Conservation (phyloP, 73 alveolate species). For the Uronychia binucleata region DNA sequence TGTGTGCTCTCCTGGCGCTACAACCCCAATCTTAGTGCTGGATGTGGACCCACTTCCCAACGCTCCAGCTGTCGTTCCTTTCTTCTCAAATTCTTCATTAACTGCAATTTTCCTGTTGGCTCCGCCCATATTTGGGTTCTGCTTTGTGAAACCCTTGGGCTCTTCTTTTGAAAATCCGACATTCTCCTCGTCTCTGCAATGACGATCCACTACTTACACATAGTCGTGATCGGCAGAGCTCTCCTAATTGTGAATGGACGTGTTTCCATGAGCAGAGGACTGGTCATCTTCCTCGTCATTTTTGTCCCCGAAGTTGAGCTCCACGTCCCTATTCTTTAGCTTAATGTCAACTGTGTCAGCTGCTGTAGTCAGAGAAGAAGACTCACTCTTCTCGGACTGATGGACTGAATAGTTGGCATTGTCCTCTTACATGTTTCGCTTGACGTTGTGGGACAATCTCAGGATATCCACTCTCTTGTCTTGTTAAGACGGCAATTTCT, state of each 20-base stretch:
- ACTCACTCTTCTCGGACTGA: too few relatives aligned
- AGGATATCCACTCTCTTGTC: conserved; percentile 60
- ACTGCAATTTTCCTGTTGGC: conserved; percentile 2
- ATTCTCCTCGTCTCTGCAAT: background rate
- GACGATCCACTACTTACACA: too few relatives aligned
- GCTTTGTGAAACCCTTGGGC: background rate
- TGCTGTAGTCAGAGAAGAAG: too few relatives aligned
- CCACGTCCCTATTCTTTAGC: conserved; percentile 63
- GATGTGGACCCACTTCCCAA: background rate
- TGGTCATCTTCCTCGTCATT: conserved; percentile 53
- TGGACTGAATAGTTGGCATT: conserved; percentile 30
- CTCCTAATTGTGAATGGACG: too few relatives aligned
- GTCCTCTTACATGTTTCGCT: conserved; percentile 69
- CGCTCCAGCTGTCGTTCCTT: background rate
- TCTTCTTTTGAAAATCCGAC: background rate
- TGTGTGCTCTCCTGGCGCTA: background rate
- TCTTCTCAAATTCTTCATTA: conserved; percentile 9
- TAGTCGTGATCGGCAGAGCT: too few relatives aligned
- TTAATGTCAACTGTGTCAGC: conserved; percentile 69
- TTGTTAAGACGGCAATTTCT: background rate
- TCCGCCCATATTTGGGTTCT: background rate
- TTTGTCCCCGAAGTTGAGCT: conserved; percentile 58
- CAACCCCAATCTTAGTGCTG: background rate
- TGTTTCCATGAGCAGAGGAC: background rate
- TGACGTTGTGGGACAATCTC: conserved; percentile 69